Base-by-base conservation (phyloP, 805 yeast species). In the Jamesozyma lodderae region DNA sequence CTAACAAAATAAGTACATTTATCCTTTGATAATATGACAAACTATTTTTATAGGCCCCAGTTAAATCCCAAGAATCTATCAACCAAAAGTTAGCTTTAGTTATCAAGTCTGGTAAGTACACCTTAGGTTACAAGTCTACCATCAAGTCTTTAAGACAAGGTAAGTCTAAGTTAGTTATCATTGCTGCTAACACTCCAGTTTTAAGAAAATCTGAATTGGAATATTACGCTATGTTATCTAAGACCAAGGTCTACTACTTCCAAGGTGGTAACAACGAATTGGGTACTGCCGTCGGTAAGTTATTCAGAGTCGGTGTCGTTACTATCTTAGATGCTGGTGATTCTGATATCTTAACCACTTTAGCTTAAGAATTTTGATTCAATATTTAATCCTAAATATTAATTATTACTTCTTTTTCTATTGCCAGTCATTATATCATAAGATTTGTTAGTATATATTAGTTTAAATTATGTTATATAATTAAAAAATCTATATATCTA, bases 251-350 rank as follows among this genome's bases (percentile, higher is more conserved):
- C 52, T 88, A 90, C 92, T 94, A 88, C 88, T 92, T 88, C 94
- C 92, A 81, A 74, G 97, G 96, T 79, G 94, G 95, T 72, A 90
- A 90, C 96, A 90, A 90, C 76, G 97, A 90, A 77, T 85, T 90
- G 67, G 97, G 96, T 79, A 92, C 99, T 62, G 95, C 96, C 61
- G 90, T 96, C 76, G 99, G 99, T 88, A 90, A 85, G 75, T 86
- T 92, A 66, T 92, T 92, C 96, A 86, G 96, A 78, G 97, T 92
- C 62, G 97, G 97, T 78, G 90, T 88, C 65, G 75, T 92, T 64
- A 76, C 96, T 64, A 70, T 92, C 63, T 75, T 90, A 64, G 98
- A 92, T 63, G 96, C 96, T 62, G 99, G 99, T 88, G 99, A 92
- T 77, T 92, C 98, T 63, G 99, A 92, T 74, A 88, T 92, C 75